A percentile compares a stretch with the other conserved stretches of the same genome.
Evolutionary conservation across 1,139 yeast genomes (phyloP).

Genomic region (Diutina sp.): DNA sequence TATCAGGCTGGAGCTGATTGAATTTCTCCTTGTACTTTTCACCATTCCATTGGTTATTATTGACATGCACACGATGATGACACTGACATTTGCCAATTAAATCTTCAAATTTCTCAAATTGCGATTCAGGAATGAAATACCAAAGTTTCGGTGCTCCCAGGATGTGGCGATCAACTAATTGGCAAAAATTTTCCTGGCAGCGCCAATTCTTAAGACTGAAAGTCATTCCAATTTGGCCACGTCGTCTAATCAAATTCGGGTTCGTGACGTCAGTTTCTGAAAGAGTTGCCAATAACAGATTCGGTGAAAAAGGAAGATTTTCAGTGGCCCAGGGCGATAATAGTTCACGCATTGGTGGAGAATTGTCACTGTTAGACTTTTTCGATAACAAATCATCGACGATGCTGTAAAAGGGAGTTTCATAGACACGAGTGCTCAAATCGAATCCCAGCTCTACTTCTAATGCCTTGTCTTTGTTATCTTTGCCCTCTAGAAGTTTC

Average conservation of each 20-base stretch:
- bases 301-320: conserved; percentile 45
- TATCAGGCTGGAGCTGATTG: background rate
- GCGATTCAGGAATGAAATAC: conserved; percentile 69
- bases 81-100: conserved; percentile 11
- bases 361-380: background rate
- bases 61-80: background rate
- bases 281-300: conserved; percentile 34
- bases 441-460: conserved; percentile 20
- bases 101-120: conserved; percentile 48
- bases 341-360: background rate
- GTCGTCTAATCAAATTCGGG: conserved; percentile 18
- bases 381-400: conserved; percentile 11
- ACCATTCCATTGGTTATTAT: background rate
- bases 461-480: conserved; percentile 12
- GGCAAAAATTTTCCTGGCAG: conserved; percentile 65
- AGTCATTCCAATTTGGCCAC: conserved; percentile 42
- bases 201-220: conserved; percentile 66
- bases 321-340: conserved; percentile 51
- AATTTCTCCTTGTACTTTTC: background rate
- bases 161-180: conserved; percentile 54
- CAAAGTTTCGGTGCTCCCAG: conserved; percentile 62
- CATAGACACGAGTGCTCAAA: conserved; percentile 13
- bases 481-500: conserved; percentile 9
- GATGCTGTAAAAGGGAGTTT: conserved; percentile 14
- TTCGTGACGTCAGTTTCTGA: conserved; percentile 29